Percentiles rank a stretch among this genome's conserved stretches.
Evolutionary conservation across 1,284 basidiomycete genomes (phyloP).

Genomic region (Fomitopsis betulina): DNA sequence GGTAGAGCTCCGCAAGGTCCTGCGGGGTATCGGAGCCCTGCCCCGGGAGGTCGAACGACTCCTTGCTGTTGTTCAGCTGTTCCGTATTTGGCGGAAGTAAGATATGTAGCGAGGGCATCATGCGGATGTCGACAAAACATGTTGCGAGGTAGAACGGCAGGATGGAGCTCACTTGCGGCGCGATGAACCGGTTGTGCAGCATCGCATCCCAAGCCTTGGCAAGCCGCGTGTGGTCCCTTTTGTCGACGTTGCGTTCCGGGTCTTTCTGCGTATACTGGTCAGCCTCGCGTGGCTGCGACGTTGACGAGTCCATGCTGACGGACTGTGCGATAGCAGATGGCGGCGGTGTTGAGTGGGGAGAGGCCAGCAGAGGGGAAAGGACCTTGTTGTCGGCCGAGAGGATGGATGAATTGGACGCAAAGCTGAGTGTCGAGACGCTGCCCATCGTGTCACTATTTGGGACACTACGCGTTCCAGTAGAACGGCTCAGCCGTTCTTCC

Average conservation of each 20-base stretch:
- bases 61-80: slow-evolving; percentile 9
- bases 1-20: slow-evolving; percentile 8
- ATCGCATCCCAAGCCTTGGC: slow-evolving; percentile 65
- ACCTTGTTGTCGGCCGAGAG: slow-evolving; percentile 1
- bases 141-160: slow-evolving; percentile 66
- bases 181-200: slow-evolving; percentile 55
- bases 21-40: slow-evolving; percentile 3
- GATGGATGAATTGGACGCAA: not conserved
- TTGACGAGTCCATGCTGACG: slow-evolving; percentile 2
- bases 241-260: not conserved
- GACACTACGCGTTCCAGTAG: not conserved
- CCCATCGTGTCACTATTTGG: not conserved
- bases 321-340: not conserved
- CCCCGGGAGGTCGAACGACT: not conserved
- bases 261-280: not conserved
- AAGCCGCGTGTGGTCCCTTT: slow-evolving; percentile 52
- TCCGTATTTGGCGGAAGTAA: slow-evolving; percentile 49
- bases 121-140: slow-evolving; percentile 50
- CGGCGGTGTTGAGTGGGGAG: not conserved
- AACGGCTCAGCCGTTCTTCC: not conserved
- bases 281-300: not conserved
- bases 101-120: slow-evolving; percentile 48
- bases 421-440: slow-evolving; percentile 4
- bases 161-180: slow-evolving; percentile 50
- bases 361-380: not conserved